Conservation (phyloP, 2,329 filamentous ascomycete species). For the Cercospora berteroae region DNA sequence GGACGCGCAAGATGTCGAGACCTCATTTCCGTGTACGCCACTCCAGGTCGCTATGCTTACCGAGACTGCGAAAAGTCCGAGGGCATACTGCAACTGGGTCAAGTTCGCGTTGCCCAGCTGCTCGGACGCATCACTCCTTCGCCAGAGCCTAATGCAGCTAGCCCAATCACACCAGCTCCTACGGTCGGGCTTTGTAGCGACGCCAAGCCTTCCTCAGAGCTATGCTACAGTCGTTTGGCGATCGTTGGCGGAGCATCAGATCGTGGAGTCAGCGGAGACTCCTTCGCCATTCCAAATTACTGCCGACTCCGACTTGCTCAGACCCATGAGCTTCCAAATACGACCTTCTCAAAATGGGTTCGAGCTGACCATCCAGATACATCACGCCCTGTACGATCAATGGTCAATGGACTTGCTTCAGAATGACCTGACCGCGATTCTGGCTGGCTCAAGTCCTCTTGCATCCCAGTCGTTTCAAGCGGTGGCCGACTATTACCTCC, state of each 20-base stretch:
- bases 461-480: conserved; percentile 59
- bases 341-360: conserved; percentile 23
- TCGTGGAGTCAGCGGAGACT: conserved; percentile 31
- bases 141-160: conserved; percentile 51
- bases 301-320: conserved; percentile 46
- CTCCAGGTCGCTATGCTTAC: conserved; percentile 78
- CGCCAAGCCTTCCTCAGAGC: conserved; percentile 44
- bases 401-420: conserved; percentile 78
- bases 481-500: conserved; percentile 54
- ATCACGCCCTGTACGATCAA: conserved; percentile 88
- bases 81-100: conserved; percentile 76
- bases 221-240: conserved; percentile 67
- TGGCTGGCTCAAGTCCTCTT: conserved; percentile 39
- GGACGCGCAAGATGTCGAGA: conserved; percentile 30
- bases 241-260: conserved; percentile 36
- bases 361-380: conserved; percentile 58
- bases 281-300: conserved; percentile 23
- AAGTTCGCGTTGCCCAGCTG: conserved; percentile 56
- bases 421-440: conserved; percentile 60
- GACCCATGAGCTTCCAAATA: conserved; percentile 64
- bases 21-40: conserved; percentile 62
- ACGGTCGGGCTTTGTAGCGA: conserved; percentile 68
- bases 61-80: conserved; percentile 62
- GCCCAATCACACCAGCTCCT: conserved; percentile 63
- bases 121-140: conserved; percentile 16